These are phyloP conservation scores for Bipolaris bicolor DNA, from an alignment of 2,329 filamentous ascomycete species.

Conservation along the genomic window DNA sequence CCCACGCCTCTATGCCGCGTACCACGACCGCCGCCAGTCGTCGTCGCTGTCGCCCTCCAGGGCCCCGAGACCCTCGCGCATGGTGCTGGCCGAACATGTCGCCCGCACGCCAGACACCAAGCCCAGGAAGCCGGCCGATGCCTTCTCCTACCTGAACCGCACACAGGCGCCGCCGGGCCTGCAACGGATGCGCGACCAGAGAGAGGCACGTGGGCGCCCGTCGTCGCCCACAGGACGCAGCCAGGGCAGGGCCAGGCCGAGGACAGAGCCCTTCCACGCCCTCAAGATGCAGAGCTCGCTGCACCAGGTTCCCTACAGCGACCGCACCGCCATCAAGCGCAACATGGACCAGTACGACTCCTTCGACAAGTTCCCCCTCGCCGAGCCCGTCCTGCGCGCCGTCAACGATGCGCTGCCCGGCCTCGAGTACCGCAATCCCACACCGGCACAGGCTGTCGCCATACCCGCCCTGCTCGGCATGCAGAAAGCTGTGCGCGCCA, in stretches of 20 bases:
- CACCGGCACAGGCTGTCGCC: constrained; percentile 85
- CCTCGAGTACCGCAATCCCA: constrained; percentile 78
- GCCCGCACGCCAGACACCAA: constrained; percentile 30
- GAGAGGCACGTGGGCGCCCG: constrained; percentile 12
- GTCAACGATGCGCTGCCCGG: constrained; percentile 78
- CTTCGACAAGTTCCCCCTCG: constrained; percentile 80
- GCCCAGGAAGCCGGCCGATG: constrained; percentile 36
- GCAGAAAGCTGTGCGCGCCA: constrained; percentile 47
- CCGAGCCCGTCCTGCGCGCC: constrained; percentile 73
- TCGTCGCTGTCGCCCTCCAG: constrained; percentile 10
- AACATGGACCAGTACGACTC: constrained; percentile 69
- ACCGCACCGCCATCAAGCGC: constrained; percentile 66
- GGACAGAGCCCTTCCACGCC: constrained; percentile 70
- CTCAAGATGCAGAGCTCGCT: constrained; percentile 92
- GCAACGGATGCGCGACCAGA: constrained; percentile 23
- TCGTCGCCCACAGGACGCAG: constrained; percentile 22
- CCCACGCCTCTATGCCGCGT: constrained; percentile 43
- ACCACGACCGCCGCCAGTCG: background rate
- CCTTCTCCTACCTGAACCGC: constrained; percentile 44
- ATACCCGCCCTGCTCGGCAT: constrained; percentile 79
- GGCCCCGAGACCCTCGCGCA: constrained; percentile 50
- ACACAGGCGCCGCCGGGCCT: constrained; percentile 38
- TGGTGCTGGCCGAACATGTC: constrained; percentile 56
- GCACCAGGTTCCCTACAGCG: constrained; percentile 75
- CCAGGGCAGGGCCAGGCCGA: constrained; percentile 38